These are phyloP conservation scores for Euryodendron excelsum DNA, from an alignment of 148 eudicot species.

Conservation along the genomic window DNA sequence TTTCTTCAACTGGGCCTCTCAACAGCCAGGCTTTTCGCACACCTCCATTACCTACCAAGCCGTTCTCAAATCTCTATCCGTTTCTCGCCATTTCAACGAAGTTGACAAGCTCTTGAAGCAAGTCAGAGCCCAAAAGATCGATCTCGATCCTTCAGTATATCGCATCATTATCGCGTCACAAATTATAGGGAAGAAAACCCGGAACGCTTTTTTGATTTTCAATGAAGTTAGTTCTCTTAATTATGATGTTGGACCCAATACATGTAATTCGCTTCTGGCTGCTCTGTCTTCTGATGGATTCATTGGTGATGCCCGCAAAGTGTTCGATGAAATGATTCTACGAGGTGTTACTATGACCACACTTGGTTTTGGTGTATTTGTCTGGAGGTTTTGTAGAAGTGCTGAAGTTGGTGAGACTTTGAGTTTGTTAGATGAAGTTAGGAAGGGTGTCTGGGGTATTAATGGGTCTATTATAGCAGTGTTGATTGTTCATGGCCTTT, in stretches of 20 bases:
- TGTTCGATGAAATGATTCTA: constrained; percentile 75
- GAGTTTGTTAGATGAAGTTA: constrained; percentile 49
- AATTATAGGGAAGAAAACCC: constrained; percentile 36
- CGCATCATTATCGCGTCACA: constrained; percentile 34
- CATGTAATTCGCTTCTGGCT: constrained; percentile 63
- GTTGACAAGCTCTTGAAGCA: constrained; percentile 52
- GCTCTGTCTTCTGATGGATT: constrained; percentile 57
- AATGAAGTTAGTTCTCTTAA: constrained; percentile 21
- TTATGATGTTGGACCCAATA: constrained; percentile 40
- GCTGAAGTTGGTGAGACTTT: constrained; percentile 37
- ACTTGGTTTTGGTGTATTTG: constrained; percentile 74
- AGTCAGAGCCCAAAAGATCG: constrained; percentile 34
- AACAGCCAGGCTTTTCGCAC: constrained; percentile 71
- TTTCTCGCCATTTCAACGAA: constrained; percentile 54
- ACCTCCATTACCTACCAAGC: constrained; percentile 51
- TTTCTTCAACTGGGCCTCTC: constrained; percentile 91
- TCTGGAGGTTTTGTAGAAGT: constrained; percentile 55
- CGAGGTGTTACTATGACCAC: constrained; percentile 56
- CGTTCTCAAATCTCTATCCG: constrained; percentile 58
- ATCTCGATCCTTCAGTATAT: constrained; percentile 40
- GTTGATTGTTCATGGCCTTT: constrained; percentile 71
- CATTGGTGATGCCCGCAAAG: constrained; percentile 37
- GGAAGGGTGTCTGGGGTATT: constrained; percentile 31
- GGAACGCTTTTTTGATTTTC: constrained; percentile 46
- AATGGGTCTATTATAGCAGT: constrained; percentile 68